phyloP scores from a whole-genome alignment of 176 grass and related monocot genomes.

The Guadua angustifolia region DNA sequence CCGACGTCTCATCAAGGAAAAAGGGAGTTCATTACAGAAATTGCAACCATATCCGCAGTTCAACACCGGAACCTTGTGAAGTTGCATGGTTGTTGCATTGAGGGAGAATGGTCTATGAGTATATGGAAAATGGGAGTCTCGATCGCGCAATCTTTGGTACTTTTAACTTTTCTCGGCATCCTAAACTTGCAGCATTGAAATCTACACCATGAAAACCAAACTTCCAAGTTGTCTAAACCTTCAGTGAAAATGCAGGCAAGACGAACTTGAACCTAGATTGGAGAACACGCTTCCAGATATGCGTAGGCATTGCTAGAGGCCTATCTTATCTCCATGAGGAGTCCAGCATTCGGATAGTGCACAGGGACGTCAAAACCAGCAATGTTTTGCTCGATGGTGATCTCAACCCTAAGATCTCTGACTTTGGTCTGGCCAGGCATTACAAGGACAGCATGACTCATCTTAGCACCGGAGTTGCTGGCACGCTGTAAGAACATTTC shows the following conservation, averaged over 20 bases:
- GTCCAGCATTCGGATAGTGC: slow-evolving; percentile 60
- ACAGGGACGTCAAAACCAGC: slow-evolving; percentile 76
- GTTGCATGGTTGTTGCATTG: slow-evolving; percentile 62
- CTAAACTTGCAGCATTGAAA: no score
- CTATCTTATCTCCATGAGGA: slow-evolving; percentile 74
- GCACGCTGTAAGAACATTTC: no score
- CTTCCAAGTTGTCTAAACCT: background rate
- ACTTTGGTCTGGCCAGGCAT: no score
- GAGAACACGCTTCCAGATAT: slow-evolving; percentile 61
- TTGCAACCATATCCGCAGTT: slow-evolving; percentile 47
- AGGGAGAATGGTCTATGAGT: slow-evolving; percentile 87
- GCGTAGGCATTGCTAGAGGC: slow-evolving; percentile 60
- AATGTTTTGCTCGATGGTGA: slow-evolving; percentile 59
- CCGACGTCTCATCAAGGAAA: slow-evolving; percentile 61
- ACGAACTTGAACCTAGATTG: slow-evolving; percentile 54
- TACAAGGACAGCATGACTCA: no score
- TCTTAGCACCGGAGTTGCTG: no score
- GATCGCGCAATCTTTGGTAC: slow-evolving; percentile 73
- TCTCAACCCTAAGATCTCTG: no score
- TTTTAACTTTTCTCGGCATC: no score
- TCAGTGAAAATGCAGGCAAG: slow-evolving; percentile 34
- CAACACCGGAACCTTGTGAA: slow-evolving; percentile 59
- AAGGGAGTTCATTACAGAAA: slow-evolving; percentile 59
- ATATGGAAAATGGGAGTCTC: slow-evolving; percentile 68
- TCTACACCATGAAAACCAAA: background rate